phyloP scores from a whole-genome alignment of 495 filamentous ascomycete genomes.

The Filosporella fistucella region DNA sequence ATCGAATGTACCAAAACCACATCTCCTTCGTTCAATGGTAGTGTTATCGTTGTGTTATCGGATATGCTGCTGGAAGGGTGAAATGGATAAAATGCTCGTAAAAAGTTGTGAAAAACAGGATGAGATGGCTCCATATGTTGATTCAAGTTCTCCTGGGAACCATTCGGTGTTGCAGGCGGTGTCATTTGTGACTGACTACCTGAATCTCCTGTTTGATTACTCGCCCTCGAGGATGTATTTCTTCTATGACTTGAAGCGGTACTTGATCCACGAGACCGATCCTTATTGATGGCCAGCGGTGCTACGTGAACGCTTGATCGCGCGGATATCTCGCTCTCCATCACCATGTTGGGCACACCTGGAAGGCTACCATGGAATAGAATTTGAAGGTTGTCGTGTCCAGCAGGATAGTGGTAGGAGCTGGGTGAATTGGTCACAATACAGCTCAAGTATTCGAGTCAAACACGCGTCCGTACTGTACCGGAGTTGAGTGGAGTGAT shows the following conservation, averaged over 20 bases:
- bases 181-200: slow-evolving; percentile 41
- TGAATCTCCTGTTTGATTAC: slow-evolving; percentile 22
- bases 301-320: slow-evolving; percentile 65
- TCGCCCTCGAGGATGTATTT: slow-evolving; percentile 33
- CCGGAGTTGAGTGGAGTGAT: not conserved
- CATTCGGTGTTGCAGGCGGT: slow-evolving; percentile 68
- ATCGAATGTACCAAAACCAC: slow-evolving; percentile 94
- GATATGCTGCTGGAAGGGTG: slow-evolving; percentile 63
- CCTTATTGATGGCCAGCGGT: slow-evolving; percentile 69
- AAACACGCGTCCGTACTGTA: not conserved
- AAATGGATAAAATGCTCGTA: slow-evolving; percentile 95
- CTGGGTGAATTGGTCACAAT: not conserved
- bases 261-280: slow-evolving; percentile 41
- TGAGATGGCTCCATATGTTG: slow-evolving; percentile 40
- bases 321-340: slow-evolving; percentile 43
- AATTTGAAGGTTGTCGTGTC: slow-evolving; percentile 1
- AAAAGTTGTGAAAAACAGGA: slow-evolving; percentile 85
- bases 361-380: slow-evolving; percentile 20
- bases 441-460: slow-evolving; percentile 1
- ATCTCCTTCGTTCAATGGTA: slow-evolving; percentile 85
- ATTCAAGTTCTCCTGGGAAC: slow-evolving; percentile 51
- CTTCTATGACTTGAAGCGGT: slow-evolving; percentile 35
- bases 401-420: slow-evolving; percentile 1
- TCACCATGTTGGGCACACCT: slow-evolving; percentile 32
- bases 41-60: slow-evolving; percentile 79